Evolutionary conservation across 352 stramenopile species (phyloP), one percentile per base, ranked within the genome.

Genomic region (Globisporangium middletonii): DNA sequence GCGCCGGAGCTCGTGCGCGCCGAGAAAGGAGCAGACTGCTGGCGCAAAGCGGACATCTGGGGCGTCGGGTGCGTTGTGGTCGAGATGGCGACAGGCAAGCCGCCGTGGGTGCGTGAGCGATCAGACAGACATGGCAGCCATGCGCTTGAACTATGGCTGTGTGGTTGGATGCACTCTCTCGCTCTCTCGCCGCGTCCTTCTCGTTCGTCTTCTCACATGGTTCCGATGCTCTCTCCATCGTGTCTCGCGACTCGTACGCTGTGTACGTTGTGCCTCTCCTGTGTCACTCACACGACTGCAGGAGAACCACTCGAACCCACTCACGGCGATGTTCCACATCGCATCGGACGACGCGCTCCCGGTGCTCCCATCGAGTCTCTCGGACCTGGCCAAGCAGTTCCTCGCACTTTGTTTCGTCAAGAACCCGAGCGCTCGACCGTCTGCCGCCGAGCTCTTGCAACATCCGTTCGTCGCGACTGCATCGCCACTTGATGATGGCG

Each of bases 1-100:
- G 91, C 94, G 7, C 94, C 95, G 0, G 95, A 99, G 76, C 79
- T 98, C n/a, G 88, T 97, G 23, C 88, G 85, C 16, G 84, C 88
- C 18, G 75, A 91, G 51, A 74, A 86, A 59, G 73, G 85, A 3
- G 60, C 53, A 0, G 72, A 92, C 43, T 73, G 68, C 19, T 97
- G 89, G 89, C 79, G 73, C n/a, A 95, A 95, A 55, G 79, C 89
- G 0, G 92, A 97, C 66, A 75, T 98, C 23, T 98, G 92, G 92
- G 88, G 77, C 4, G 65, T 98, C 35, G 92, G 91, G 26, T 97
- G 89, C 57, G 88, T 92, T 12, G 64, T 94, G 51, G 72, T 97
- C 16, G 89, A 97, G 64, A 95, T 98, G 76, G 65, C 79, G 8
- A 97, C 88, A 2, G 91, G 71, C 12, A 88, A 72, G 52, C 86